Base-by-base conservation (phyloP, 305 asterid species). In the Solanum hybrid region DNA sequence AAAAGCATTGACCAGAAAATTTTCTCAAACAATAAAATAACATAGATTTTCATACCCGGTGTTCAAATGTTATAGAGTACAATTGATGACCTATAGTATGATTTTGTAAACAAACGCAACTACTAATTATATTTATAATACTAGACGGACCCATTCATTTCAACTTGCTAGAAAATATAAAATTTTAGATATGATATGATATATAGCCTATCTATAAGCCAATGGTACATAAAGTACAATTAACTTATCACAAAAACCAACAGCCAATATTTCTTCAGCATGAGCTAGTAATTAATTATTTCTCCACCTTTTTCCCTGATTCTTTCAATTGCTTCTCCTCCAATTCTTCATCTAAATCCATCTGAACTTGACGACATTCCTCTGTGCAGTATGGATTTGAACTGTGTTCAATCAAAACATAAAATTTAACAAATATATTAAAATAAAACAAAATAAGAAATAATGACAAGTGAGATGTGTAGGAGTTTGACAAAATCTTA, bases 361-460 rank as follows among this genome's bases (percentile, higher is more conserved):
- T 91, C 88, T 88, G 93, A 29, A 88, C 56, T 29, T 32, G 90
- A 73, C 93, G 91, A 81, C 91, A 91, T 35, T 72, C 89, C n/a
- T 10, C 35, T 10, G 87, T 87, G 60, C 93, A 91, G 75, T 66
- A 91, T 78, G 90, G 90, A 73, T 72, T 80, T 89, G 85, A 69
- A 86, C 89, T 64, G 91, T 91, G 86, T 87, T 85, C 29, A 69
- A 73, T 38, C 36, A 40, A 14, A 6, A 2, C 24, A 26, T n/a
- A 17, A 38, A 80, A 24, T 24, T 12, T 32, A 76, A 76, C 3
- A 31, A 76, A 17, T 32, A 32, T 32, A 31, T 75, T 73, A 14
- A 71, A 71, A 9, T 6, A 85, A 9, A 71, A 71, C 4, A 71
- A 72, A 27, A 75, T 14, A 15, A 75, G 36, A 3, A 75, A 75